Evolutionary conservation across 2,329 filamentous ascomycete species (phyloP), one percentile per base, ranked within the genome.

Genomic region (Pseudogymnoascus sp.): DNA sequence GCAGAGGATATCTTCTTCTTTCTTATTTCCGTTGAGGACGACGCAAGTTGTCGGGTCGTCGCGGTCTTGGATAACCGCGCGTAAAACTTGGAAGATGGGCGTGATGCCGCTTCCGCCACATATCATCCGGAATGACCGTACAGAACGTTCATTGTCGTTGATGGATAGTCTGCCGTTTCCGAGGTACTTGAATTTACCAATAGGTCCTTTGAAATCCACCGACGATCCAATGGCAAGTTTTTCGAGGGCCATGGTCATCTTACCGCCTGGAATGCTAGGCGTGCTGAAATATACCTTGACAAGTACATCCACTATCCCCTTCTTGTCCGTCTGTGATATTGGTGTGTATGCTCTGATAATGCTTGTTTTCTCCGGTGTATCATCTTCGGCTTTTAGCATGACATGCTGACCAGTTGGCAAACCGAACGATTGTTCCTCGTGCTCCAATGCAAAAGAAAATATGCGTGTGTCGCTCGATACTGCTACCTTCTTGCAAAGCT

Each of bases 301-400:
- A 0, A 97, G 82, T 0, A 97, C 79, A 60, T 93, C 84, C 29
- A 96, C 77, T 61, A 76, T 80, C 0, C 91, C 92, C 64, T 78
- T 76, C 21, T 86, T 79, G 0, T 74, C 76, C 2, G 78, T 81
- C 60, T 88, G 80, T 0, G 90, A 93, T 29, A 95, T 84, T 0
- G 92, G 93, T 0, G 93, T 97, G 77, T 96, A 97, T 5, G 90
- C 87, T 21, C 93, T 84, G 69, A 96, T 92, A 68, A 96, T 88
- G 33, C 86, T 80, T 70, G 93, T 88, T 53, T 79, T 79, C 0
- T 85, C 88, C 0, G 88, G 86, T 19, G 50, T 33, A 33, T 21
- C 50, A 71, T 96, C 90, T 26, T 84, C 84, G 2, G 96, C 79
- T 3, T 90, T 88, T 70, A 96, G 83, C 85, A 96, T 90, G 1